phyloP scores from a whole-genome alignment of 78 protist species.

The Ministeria vibrans region DNA sequence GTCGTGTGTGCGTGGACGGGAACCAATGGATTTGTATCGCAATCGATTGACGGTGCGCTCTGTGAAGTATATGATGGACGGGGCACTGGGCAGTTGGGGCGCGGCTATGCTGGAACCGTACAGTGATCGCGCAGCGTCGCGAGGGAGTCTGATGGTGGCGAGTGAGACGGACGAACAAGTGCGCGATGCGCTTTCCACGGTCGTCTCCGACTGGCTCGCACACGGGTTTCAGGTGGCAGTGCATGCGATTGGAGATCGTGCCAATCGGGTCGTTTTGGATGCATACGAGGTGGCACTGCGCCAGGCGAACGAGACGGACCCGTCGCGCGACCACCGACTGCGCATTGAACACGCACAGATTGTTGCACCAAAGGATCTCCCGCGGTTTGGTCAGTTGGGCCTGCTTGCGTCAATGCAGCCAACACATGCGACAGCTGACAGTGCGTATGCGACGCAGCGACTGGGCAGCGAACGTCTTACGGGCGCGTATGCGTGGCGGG shows the following conservation, averaged over 20 bases:
- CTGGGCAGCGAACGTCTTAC: neutral
- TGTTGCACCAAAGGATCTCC: neutral
- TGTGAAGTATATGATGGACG: neutral
- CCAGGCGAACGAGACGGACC: neutral
- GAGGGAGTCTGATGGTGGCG: neutral
- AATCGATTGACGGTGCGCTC: neutral
- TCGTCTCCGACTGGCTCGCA: neutral
- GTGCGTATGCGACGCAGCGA: neutral
- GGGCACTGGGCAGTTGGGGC: constrained; percentile 9
- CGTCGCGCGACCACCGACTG: neutral
- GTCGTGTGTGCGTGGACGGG: too few relatives aligned
- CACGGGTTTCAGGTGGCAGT: neutral
- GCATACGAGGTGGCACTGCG: neutral
- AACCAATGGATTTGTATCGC: neutral
- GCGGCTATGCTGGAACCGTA: constrained; percentile 5
- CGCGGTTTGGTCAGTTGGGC: neutral
- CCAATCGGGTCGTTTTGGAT: constrained; percentile 3
- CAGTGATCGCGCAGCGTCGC: neutral
- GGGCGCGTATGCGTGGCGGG: constrained; percentile 4
- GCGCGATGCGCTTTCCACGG: neutral
- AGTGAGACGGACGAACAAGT: neutral
- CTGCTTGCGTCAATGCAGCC: constrained; percentile 15
- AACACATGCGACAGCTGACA: neutral
- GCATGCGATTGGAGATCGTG: constrained; percentile 17
- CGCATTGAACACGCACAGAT: constrained; percentile 16